phyloP scores from a whole-genome alignment of 148 eudicot genomes.

The Pharnaceum exiguum region DNA sequence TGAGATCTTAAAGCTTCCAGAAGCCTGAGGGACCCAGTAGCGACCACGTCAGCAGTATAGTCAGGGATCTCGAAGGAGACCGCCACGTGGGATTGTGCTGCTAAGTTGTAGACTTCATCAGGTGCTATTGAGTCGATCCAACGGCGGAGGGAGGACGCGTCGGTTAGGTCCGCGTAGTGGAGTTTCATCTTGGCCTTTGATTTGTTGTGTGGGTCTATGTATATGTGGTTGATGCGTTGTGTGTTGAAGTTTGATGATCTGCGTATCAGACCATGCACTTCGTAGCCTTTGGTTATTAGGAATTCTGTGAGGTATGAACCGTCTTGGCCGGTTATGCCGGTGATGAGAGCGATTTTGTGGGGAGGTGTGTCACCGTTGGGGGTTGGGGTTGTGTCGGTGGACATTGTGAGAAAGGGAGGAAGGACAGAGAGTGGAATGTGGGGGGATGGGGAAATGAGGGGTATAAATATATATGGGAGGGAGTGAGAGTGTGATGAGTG shows the following conservation, averaged over 20 bases:
- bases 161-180: constrained; percentile 93
- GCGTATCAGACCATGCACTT: constrained; percentile 84
- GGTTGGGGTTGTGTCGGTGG: constrained; percentile 13
- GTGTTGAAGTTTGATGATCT: constrained; percentile 95
- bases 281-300: constrained; percentile 62
- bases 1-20: constrained; percentile 89
- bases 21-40: constrained; percentile 74
- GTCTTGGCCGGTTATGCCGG: constrained; percentile 96
- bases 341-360: constrained; percentile 61
- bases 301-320: constrained; percentile 94
- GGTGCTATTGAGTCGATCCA: constrained; percentile 75
- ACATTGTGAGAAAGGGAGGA: background rate
- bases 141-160: constrained; percentile 84
- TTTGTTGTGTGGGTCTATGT: constrained; percentile 90
- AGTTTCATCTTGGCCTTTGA: constrained; percentile 83
- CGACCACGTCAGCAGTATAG: constrained; percentile 92
- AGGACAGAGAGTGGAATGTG: background rate
- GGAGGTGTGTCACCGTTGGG: constrained; percentile 21
- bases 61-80: constrained; percentile 97
- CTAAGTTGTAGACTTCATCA: constrained; percentile 89
- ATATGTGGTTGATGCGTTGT: constrained; percentile 91
- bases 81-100: constrained; percentile 95
- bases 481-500: background rate
- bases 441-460: background rate
- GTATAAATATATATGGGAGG: background rate